Conservation (phyloP, 2,329 filamentous ascomycete genomes). For the Aspergillus tanneri region DNA sequence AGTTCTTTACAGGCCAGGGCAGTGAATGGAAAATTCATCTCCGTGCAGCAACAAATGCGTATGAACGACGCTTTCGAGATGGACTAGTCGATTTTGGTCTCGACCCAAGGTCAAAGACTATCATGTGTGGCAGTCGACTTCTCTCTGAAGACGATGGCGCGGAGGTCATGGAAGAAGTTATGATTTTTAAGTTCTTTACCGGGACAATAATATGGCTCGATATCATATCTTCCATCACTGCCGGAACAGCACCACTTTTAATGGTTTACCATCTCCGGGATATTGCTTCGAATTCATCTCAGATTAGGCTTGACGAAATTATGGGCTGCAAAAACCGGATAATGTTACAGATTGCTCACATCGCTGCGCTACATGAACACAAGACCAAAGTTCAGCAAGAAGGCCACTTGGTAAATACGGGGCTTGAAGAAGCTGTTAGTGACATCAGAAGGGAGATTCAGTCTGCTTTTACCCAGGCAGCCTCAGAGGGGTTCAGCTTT, state of each 20-base stretch:
- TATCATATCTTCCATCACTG: neutral
- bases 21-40: neutral
- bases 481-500: neutral
- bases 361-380: neutral
- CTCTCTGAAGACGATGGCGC: neutral
- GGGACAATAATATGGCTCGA: neutral
- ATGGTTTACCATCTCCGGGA: neutral
- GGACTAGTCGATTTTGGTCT: neutral
- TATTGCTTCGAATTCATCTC: neutral
- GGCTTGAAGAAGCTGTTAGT: neutral
- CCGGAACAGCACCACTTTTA: neutral
- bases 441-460: neutral
- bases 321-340: neutral
- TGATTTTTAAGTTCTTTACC: neutral
- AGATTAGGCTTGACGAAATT: neutral
- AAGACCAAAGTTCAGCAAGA: neutral
- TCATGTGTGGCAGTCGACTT: too few species aligned
- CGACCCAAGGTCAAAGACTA: too few species aligned
- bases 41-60: neutral
- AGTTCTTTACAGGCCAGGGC: neutral
- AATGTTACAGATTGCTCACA: neutral
- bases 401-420: neutral
- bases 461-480: neutral
- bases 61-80: neutral
- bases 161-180: neutral